Evolutionary conservation across 176 grass and related monocot species (phyloP).

Genomic region (Triticum monococcum): DNA sequence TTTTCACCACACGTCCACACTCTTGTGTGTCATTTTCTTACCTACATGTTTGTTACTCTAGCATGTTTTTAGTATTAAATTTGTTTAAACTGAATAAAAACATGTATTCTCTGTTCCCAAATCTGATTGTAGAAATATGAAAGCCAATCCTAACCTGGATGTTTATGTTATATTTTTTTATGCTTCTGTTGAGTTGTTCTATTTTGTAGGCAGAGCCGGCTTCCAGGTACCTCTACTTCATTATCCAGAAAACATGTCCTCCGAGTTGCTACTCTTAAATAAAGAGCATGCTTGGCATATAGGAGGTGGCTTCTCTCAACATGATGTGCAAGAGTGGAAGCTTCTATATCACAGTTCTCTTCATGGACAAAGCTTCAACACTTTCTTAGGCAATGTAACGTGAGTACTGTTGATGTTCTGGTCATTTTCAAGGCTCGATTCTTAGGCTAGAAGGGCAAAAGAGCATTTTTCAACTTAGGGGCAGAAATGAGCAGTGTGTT

Average conservation of each 20-base stretch:
- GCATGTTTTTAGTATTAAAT: not conserved
- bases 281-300: conserved; percentile 94
- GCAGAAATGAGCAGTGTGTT: not conserved
- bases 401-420: conserved; percentile 41
- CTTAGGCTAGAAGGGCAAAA: not conserved
- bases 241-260: conserved; percentile 61
- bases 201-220: conserved; percentile 63
- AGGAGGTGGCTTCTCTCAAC: conserved; percentile 76
- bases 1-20: not conserved
- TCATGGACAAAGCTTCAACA: conserved; percentile 92
- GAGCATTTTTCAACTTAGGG: too few relatives aligned
- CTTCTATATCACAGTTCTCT: conserved; percentile 92
- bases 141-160: not conserved
- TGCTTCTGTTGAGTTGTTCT: conserved; percentile 10
- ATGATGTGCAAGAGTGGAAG: conserved; percentile 76
- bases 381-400: conserved; percentile 91
- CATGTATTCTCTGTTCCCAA: not conserved
- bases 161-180: conserved; percentile 14
- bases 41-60: not conserved
- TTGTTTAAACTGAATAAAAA: not conserved
- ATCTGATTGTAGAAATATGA: conserved; percentile 1
- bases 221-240: conserved; percentile 73
- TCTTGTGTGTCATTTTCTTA: not conserved
- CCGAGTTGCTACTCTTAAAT: conserved; percentile 62
- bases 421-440: conserved; percentile 3